Evolutionary conservation across 306 rosid species (phyloP).

Genomic region (Cajanus cajan): DNA sequence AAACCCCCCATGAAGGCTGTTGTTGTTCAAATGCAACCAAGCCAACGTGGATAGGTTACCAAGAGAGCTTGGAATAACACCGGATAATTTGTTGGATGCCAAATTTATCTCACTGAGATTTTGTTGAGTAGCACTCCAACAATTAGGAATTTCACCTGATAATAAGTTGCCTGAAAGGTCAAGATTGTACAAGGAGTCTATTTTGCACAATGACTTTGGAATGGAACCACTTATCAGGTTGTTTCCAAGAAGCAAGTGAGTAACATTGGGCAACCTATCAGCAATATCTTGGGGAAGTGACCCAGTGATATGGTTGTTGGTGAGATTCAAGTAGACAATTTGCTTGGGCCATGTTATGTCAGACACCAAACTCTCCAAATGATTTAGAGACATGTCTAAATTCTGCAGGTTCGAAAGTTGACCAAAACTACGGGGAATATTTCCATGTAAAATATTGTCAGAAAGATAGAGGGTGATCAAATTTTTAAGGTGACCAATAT

Average conservation of each 20-base stretch:
- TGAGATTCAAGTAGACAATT: not conserved
- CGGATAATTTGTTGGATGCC: constrained; percentile 1
- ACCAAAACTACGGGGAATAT: not conserved
- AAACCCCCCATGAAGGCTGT: constrained; percentile 2
- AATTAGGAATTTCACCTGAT: constrained; percentile 11
- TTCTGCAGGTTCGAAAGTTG: not conserved
- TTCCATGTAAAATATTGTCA: constrained; percentile 7
- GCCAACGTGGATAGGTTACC: not conserved
- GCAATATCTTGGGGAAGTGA: constrained; percentile 9
- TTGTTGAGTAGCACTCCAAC: not conserved
- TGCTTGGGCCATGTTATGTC: not conserved
- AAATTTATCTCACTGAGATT: not conserved
- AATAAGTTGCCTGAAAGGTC: constrained; percentile 32
- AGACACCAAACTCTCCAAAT: not conserved
- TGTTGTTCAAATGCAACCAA: constrained; percentile 29
- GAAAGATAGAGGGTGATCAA: not conserved
- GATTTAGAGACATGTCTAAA: constrained; percentile 2
- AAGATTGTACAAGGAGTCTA: constrained; percentile 6
- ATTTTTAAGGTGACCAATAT: not conserved
- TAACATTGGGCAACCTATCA: constrained; percentile 14
- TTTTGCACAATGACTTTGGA: not conserved
- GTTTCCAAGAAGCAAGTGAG: constrained; percentile 5
- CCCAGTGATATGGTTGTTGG: not conserved
- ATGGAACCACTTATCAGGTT: constrained; percentile 15
- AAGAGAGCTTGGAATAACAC: constrained; percentile 1